Base-by-base conservation (phyloP, 1,284 basidiomycete genomes). In the Boletus sp. region DNA sequence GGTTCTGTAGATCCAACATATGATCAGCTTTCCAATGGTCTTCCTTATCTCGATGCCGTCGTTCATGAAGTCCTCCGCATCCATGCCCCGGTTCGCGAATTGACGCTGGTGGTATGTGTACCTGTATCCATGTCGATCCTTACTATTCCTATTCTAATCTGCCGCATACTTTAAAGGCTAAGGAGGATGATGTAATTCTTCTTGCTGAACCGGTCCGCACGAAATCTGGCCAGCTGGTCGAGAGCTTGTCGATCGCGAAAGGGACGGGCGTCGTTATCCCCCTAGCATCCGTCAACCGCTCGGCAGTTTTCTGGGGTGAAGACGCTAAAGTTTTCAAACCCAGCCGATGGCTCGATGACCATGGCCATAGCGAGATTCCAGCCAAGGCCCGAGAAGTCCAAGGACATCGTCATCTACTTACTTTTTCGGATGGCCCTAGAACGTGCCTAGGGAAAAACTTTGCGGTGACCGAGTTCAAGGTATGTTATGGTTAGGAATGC, bases 161-260 rank as follows among this genome's bases (percentile, higher is more conserved):
- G 5, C 9, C 1, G n/a, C 29, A 6, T 16, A 10, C 4, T 23
- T 10, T 22, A 16, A 10, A 54, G 44, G 78, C 58, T 1, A 50
- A 59, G 32, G 61, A 80, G 67, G 76, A 81, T 55, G 77, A 81
- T 48, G 57, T 79, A 0, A 69, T 82, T 14, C 79, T 78, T 0
- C 71, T 81, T n/a, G 43, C 51, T 9, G 41, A 49, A 27, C 45
- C 51, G 1, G 19, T 44, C 5, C 39, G 29, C 17, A 71, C 71
- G 1, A 46, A 59, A 4, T 54, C 65, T 1, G 77, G 77, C 1
- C 49, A 69, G 26, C 49, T 57, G 0, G 62, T 74, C 14, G 61
- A 68, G 29, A 66, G 62, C 34, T 52, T 82, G 29, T 48, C 65
- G 1, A 61, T 82, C 34, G 55, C 66, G 5, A 75, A 74, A 57